Evolutionary conservation across 2,329 filamentous ascomycete species (phyloP), one percentile per base, ranked within the genome.

Genomic region (Hypoxylon sp.): DNA sequence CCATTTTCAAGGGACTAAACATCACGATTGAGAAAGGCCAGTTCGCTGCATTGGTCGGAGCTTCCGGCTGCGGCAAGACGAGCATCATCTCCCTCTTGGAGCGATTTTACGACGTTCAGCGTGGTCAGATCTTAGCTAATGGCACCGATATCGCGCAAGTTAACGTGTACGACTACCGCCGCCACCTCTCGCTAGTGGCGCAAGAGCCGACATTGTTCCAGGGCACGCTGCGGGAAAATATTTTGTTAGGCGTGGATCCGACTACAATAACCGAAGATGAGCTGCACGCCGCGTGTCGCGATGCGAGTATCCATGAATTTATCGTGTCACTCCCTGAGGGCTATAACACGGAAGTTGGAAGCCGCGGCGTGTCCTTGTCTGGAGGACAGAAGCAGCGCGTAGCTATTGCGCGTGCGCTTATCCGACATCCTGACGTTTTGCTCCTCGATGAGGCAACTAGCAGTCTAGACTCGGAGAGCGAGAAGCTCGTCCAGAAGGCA

Each of bases 161-260:
- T 58, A 87, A 90, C 61, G 83, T 91, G 0, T 84, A 84, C 66
- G 80, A 85, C 17, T 93, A 93, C 76, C 87, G 92, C 44, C 84
- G 84, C 62, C 80, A 87, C 37, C 83, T 94, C 11, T 90, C 91
- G 1, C 85, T 94, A 0, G 92, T 94, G 0, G 88, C 91, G 3
- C 92, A 94, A 78, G 92, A 94, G 76, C 86, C 92, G 8, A 90
- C 89, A 0, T 84, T 94, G 0, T 94, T 92, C 74, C 88, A 90
- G 77, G 90, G 89, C 70, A 80, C 77, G 44, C 67, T 77, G 60
- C 85, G 87, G 17, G 91, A 94, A 67, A 93, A 93, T 72, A 87
- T 93, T 58, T 78, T 90, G 1, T 83, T 93, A 0, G 91, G 90
- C 17, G 86, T 93, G 14, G 76, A 85, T 31, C 84, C 87, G 0